phyloP scores from a whole-genome alignment of 139 green algal genomes.

The Chlamydomonas incerta region DNA sequence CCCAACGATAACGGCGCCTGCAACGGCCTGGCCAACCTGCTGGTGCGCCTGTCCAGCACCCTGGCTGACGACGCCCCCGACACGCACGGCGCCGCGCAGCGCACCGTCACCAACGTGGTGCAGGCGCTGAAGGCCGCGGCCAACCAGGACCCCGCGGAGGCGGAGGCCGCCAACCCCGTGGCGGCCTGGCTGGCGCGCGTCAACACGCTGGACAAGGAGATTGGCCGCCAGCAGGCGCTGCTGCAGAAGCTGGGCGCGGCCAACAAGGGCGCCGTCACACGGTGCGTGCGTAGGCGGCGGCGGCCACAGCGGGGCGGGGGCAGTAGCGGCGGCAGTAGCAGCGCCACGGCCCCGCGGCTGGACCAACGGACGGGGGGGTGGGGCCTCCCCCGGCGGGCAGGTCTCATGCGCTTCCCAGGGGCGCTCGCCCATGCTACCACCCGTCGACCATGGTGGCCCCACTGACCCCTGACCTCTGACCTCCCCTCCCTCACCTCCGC shows the following conservation, averaged over 20 bases:
- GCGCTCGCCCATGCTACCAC: no score
- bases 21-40: slow-evolving; percentile 24
- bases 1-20: slow-evolving; percentile 7
- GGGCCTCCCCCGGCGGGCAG: no score
- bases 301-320: no score
- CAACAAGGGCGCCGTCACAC: slow-evolving; percentile 49
- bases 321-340: no score
- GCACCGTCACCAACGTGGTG: slow-evolving; percentile 48
- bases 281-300: slow-evolving; percentile 2
- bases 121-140: slow-evolving; percentile 43
- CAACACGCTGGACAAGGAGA: slow-evolving; percentile 50
- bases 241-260: slow-evolving; percentile 49
- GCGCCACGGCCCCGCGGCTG: no score
- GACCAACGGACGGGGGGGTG: no score
- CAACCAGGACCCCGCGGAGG: background rate
- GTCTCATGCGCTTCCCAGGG: no score
- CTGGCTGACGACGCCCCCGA: slow-evolving; percentile 35
- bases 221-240: slow-evolving; percentile 49
- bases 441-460: no score
- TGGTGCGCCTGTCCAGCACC: slow-evolving; percentile 30
- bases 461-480: no score
- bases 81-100: slow-evolving; percentile 48
- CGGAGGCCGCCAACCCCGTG: background rate
- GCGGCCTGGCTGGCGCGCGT: slow-evolving; percentile 44
- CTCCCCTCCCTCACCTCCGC: background rate